Conservation (phyloP, 2,329 filamentous ascomycete species). For the Aspergillus hortae region DNA sequence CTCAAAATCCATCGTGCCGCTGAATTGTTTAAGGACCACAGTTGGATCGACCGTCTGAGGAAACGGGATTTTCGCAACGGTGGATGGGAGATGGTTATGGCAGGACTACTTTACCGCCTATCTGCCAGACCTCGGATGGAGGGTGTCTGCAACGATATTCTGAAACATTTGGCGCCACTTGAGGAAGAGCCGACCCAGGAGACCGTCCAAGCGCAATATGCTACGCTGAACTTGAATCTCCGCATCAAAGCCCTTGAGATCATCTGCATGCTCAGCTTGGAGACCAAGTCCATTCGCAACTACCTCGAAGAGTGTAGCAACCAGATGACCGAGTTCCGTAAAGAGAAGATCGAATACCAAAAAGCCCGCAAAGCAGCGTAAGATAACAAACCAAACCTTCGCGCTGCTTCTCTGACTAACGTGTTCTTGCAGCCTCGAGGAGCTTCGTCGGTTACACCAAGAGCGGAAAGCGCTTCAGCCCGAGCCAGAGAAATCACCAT, state of each 20-base stretch:
- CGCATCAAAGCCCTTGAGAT: slow-evolving; percentile 79
- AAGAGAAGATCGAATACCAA: slow-evolving; percentile 93
- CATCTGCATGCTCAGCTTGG: slow-evolving; percentile 77
- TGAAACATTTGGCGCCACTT: slow-evolving; percentile 76
- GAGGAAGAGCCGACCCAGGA: slow-evolving; percentile 71
- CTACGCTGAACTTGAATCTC: slow-evolving; percentile 73
- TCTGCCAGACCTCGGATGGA: slow-evolving; percentile 70
- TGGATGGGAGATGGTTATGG: slow-evolving; percentile 86
- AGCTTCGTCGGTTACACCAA: slow-evolving; percentile 45
- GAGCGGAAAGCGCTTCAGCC: slow-evolving; percentile 48
- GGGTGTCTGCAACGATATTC: slow-evolving; percentile 70
- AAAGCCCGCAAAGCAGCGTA: slow-evolving; percentile 65
- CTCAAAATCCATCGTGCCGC: slow-evolving; percentile 54
- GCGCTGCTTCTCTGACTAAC: not conserved
- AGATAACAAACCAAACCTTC: slow-evolving; percentile 25
- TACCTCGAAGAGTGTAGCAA: slow-evolving; percentile 92
- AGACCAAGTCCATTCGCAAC: slow-evolving; percentile 79
- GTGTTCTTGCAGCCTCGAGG: slow-evolving; percentile 33
- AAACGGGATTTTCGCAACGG: slow-evolving; percentile 83
- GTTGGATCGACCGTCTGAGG: slow-evolving; percentile 81
- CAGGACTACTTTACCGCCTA: slow-evolving; percentile 80
- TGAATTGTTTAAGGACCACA: slow-evolving; percentile 68
- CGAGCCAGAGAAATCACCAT: slow-evolving; percentile 42
- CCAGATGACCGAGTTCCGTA: slow-evolving; percentile 90
- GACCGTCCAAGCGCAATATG: slow-evolving; percentile 70